Percentiles rank a stretch among this genome's conserved stretches.
phyloP scores from a whole-genome alignment of 2,329 filamentous ascomycete species.

The Raffaelea ambrosiae region DNA sequence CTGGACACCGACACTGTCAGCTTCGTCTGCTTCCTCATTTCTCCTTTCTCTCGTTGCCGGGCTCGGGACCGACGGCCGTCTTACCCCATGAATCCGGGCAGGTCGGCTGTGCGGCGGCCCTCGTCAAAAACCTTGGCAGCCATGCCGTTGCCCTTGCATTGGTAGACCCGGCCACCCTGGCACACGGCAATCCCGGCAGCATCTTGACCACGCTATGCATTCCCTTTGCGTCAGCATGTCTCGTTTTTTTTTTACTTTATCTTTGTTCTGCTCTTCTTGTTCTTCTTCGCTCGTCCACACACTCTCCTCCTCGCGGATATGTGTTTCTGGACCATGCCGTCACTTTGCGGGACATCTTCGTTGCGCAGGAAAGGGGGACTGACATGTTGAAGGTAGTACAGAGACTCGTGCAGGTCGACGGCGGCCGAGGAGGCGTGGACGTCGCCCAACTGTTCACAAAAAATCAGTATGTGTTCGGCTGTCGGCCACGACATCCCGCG shows the following conservation, averaged over 20 bases:
- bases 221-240: background rate
- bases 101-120: constrained; percentile 56
- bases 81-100: constrained; percentile 73
- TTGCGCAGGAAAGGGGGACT: background rate
- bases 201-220: constrained; percentile 61
- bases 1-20: constrained; percentile 20
- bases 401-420: constrained; percentile 59
- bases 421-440: constrained; percentile 39
- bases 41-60: background rate
- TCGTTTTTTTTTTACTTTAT: background rate
- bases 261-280: background rate
- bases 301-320: too few species aligned
- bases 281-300: too few species aligned
- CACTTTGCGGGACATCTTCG: too few species aligned
- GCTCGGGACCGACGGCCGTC: too few species aligned
- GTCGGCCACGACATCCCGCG: too few species aligned
- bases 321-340: too few species aligned
- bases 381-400: constrained; percentile 58
- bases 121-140: constrained; percentile 67
- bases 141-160: constrained; percentile 87
- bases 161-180: constrained; percentile 70
- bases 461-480: background rate
- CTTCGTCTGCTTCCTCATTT: background rate
- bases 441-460: constrained; percentile 36
- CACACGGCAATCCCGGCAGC: constrained; percentile 77